A percentile compares a stretch with the other conserved stretches of the same genome.
These are phyloP conservation scores for Pseudocercospora fijiensis DNA, from an alignment of 2,329 filamentous ascomycete genomes.

Conservation along the genomic window DNA sequence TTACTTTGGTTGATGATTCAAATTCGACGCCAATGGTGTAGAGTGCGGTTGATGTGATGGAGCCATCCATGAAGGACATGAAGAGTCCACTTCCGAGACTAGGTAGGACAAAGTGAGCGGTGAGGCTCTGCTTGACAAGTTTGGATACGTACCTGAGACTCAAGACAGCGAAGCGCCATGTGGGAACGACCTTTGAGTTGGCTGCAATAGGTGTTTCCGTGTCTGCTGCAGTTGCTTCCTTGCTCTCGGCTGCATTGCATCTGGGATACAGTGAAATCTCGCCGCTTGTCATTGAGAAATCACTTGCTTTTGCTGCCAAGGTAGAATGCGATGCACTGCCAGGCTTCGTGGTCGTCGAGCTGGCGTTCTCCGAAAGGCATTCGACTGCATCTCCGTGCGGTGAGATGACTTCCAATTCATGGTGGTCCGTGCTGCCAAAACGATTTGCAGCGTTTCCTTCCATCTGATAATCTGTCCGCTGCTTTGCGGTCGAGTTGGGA, in stretches of 20 bases:
- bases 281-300: neutral
- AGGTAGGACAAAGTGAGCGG: neutral
- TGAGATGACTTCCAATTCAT: neutral
- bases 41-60: conserved; percentile 59
- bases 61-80: conserved; percentile 59
- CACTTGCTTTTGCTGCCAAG: neutral
- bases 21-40: conserved; percentile 58
- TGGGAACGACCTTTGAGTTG: neutral
- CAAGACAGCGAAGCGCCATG: neutral
- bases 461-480: neutral
- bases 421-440: neutral
- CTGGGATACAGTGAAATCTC: neutral
- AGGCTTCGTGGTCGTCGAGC: neutral
- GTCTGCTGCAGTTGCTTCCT: neutral
- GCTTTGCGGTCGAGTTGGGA: neutral
- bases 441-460: neutral
- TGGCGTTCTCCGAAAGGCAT: neutral
- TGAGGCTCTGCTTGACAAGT: neutral
- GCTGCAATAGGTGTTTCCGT: neutral
- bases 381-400: neutral
- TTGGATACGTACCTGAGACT: neutral
- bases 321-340: neutral
- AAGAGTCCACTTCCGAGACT: conserved; percentile 56
- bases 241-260: neutral
- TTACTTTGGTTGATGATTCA: conserved; percentile 52